Percentiles rank a stretch among this genome's conserved stretches.
Evolutionary conservation across 208 protist genomes (phyloP).

Genomic region (Leishmania turanica): DNA sequence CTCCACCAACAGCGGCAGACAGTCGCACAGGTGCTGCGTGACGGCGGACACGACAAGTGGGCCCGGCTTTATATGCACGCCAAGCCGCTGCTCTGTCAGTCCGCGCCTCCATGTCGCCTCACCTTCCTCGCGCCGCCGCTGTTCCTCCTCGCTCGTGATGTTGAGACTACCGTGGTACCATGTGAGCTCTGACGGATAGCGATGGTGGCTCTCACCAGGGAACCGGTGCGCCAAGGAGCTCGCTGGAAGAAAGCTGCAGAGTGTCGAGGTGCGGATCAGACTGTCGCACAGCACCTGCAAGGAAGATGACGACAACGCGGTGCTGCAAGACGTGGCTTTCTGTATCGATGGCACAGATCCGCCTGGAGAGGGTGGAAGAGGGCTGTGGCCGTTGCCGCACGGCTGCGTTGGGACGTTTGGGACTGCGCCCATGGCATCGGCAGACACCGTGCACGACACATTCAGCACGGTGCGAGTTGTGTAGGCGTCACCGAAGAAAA

Average conservation of each 20-base stretch:
- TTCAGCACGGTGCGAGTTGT: constrained; percentile 56
- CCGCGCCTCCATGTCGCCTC: constrained; percentile 38
- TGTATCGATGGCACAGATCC: not conserved
- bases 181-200: constrained; percentile 49
- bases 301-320: not conserved
- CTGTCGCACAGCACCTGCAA: constrained; percentile 38
- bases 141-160: constrained; percentile 32
- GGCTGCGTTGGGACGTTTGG: not conserved
- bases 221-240: constrained; percentile 16
- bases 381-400: constrained; percentile 5
- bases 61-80: constrained; percentile 23
- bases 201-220: constrained; percentile 34
- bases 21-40: constrained; percentile 43
- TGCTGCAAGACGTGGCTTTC: not conserved
- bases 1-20: constrained; percentile 40
- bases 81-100: constrained; percentile 43
- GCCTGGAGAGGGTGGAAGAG: not conserved
- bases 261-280: constrained; percentile 24
- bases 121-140: constrained; percentile 29
- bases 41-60: constrained; percentile 46
- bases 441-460: constrained; percentile 19
- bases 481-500: constrained; percentile 79
- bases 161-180: constrained; percentile 64
- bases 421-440: not conserved
- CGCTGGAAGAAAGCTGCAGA: constrained; percentile 21